Base-by-base conservation (phyloP, 1,139 yeast species). In the Yamadazyma songkhlaensis region DNA sequence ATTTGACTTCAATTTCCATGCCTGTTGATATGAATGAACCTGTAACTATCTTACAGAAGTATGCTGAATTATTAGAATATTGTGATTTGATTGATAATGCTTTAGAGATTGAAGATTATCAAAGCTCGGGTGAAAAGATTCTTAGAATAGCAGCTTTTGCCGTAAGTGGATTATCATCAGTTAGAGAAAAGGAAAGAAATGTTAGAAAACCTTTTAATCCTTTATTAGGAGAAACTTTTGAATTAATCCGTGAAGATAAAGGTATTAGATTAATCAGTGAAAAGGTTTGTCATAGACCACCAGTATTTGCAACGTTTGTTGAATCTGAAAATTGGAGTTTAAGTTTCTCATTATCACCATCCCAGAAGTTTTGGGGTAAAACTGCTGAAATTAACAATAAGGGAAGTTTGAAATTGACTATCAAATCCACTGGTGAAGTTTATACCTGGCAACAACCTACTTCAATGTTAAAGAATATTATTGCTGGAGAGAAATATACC, bases 11-110 rank as follows among this genome's bases (percentile, higher is more conserved):
- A 1, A 78, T 89, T 40, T 83, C 96, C 1, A 89, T 90, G 94
- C 98, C 98, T 1, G 96, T 92, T 4, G 83, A 94, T 2, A 77
- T 89, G 45, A 92, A 92, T 62, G 98, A 92, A 57, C 98, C 98
- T 0, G 60, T 90, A 12, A 79, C 95, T 0, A 79, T 85, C 25
- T 65, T 92, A 39, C 96, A 92, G 57, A 77, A 81, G 47, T 77
- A 82, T 49, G 72, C 92, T 0, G 98, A 92, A 58, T 61, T 80
- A 41, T 71, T 86, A 51, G 98, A 92, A 57, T 88, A 87, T 55
- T 63, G 86, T 27, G 68, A 75, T 34, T 56, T 92, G 35, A 67
- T 92, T 33, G 79, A 80, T 44, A 72, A 74, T 37, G 90, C 95
- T 0, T 64, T 77, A 14, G 59, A 57, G 32, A 59, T 70, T 0